A percentile compares a stretch with the other conserved stretches of the same genome.
Conservation (phyloP, 2,329 filamentous ascomycete species). For the Cordyceps javanica region DNA sequence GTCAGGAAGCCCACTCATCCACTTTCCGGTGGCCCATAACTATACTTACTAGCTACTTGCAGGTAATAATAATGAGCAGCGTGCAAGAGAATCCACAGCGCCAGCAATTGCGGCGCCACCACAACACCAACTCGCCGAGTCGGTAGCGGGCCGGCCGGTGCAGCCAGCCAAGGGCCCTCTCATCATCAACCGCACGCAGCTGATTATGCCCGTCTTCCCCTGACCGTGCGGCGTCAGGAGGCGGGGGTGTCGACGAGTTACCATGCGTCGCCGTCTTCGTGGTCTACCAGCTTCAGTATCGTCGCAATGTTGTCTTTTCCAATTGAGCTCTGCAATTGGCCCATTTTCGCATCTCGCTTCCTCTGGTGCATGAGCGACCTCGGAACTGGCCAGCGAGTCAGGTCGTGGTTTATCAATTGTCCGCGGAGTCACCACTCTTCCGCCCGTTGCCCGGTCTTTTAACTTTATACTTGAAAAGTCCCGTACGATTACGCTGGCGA, state of each 20-base stretch:
- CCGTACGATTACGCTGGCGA: neutral
- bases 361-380: neutral
- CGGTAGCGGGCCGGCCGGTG: neutral
- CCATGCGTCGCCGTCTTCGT: neutral
- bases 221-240: too few species aligned
- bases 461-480: too few species aligned
- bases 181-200: neutral
- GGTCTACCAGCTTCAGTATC: neutral
- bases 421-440: neutral
- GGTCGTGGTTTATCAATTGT: neutral
- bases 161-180: neutral
- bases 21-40: neutral
- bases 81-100: neutral
- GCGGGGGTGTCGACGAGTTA: neutral
- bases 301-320: neutral
- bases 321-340: neutral
- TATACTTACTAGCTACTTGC: neutral
- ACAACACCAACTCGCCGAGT: neutral
- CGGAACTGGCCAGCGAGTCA: constrained; percentile 8
- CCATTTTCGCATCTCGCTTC: neutral
- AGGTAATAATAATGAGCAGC: too few species aligned
- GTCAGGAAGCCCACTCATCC: neutral
- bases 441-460: too few species aligned
- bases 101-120: neutral
- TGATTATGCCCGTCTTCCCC: too few species aligned